A percentile compares a stretch with the other conserved stretches of the same genome.
These are phyloP conservation scores for Dionaea muscipula DNA, from an alignment of 179 eudicot genomes.

Conservation along the genomic window DNA sequence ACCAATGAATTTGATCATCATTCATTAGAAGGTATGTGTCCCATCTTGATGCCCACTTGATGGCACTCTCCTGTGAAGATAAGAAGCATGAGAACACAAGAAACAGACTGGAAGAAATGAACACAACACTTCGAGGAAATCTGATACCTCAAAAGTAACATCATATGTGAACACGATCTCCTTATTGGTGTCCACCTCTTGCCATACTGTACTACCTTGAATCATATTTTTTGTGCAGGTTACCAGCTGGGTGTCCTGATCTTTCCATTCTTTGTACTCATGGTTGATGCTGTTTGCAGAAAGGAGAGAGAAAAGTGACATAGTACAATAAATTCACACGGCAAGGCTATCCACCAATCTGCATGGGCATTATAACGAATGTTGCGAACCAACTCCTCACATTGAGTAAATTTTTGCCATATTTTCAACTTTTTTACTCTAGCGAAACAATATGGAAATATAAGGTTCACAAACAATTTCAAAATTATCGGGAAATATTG, in stretches of 20 bases:
- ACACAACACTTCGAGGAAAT: background rate
- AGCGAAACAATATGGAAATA: too few relatives aligned
- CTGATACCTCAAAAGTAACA: conserved; percentile 14
- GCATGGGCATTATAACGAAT: background rate
- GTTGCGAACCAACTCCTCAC: too few relatives aligned
- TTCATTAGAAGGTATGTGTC: conserved; percentile 19
- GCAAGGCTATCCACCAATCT: too few relatives aligned
- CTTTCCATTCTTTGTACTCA: conserved; percentile 20
- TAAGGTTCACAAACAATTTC: too few relatives aligned
- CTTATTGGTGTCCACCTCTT: conserved; percentile 14
- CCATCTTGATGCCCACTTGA: conserved; percentile 21
- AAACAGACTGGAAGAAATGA: background rate
- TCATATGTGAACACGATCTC: conserved; percentile 19
- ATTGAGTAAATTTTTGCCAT: too few relatives aligned
- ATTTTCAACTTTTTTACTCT: too few relatives aligned
- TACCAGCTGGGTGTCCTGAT: conserved; percentile 15
- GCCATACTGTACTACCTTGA: conserved; percentile 8
- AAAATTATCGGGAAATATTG: too few relatives aligned
- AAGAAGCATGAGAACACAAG: background rate
- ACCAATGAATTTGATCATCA: conserved; percentile 20
- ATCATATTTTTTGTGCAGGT: conserved; percentile 14
- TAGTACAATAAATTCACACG: background rate
- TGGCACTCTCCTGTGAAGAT: conserved; percentile 14
- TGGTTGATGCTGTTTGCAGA: conserved; percentile 13
- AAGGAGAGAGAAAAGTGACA: background rate